Conservation (phyloP, 2,329 filamentous ascomycete species). For the Colletotrichum phormii region DNA sequence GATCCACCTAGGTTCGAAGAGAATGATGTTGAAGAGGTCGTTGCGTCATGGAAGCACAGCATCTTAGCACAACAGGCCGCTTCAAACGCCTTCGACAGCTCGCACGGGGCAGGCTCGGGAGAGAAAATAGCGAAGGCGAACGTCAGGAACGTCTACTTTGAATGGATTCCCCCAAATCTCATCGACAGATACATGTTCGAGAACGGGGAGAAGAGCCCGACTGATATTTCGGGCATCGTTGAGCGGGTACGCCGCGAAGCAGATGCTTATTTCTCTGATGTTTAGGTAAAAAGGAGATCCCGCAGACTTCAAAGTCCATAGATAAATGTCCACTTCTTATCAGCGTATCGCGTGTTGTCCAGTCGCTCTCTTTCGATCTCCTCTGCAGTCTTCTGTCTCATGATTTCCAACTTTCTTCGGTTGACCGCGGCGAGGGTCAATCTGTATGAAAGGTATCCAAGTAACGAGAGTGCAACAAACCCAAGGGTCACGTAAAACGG, state of each 20-base stretch:
- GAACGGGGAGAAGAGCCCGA: slow-evolving; percentile 54
- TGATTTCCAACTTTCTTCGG: slow-evolving; percentile 35
- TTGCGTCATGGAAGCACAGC: slow-evolving; percentile 54
- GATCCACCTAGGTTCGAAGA: slow-evolving; percentile 56
- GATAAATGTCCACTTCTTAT: slow-evolving; percentile 45
- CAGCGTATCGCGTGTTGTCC: slow-evolving; percentile 41
- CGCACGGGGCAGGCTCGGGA: background rate
- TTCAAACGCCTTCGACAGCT: slow-evolving; percentile 32
- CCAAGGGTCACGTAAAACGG: slow-evolving; percentile 47
- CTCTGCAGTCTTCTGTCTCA: slow-evolving; percentile 39
- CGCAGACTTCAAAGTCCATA: slow-evolving; percentile 41
- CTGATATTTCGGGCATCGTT: slow-evolving; percentile 55
- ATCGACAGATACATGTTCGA: slow-evolving; percentile 68
- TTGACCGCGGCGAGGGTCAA: slow-evolving; percentile 43
- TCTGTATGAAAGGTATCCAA: slow-evolving; percentile 47
- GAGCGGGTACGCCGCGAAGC: slow-evolving; percentile 49
- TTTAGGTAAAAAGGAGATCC: slow-evolving; percentile 42
- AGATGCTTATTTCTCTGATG: slow-evolving; percentile 54
- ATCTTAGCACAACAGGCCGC: background rate
- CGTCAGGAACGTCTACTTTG: slow-evolving; percentile 67
- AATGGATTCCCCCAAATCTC: slow-evolving; percentile 65
- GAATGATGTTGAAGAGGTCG: slow-evolving; percentile 65
- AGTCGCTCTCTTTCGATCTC: slow-evolving; percentile 40
- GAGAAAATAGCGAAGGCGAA: slow-evolving; percentile 12
- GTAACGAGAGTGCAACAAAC: slow-evolving; percentile 44